Base-by-base conservation (phyloP, 1,284 basidiomycete species). In the Tylopilus sp. region DNA sequence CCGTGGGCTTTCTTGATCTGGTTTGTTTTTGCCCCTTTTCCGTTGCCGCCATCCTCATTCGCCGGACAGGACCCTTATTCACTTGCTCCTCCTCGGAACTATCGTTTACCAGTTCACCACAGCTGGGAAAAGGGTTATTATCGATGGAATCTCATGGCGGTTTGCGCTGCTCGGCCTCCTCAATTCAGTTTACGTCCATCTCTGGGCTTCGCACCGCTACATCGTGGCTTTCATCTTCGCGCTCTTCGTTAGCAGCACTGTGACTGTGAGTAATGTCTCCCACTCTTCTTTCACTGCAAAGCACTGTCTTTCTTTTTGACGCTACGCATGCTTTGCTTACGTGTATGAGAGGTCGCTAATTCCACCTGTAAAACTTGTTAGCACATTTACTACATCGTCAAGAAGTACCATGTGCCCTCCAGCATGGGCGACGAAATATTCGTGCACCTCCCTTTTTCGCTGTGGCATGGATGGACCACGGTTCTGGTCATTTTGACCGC, bases 401-500 rank as follows among this genome's bases (percentile, higher is more conserved):
- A 96, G 82, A 91, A 75, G 88, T 90, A n/a, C n/a, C n/a, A n/a
- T 70, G 79, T 87, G 58, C 81, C 92, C 56, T 85, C 91, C 77
- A 87, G 81, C 69, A 78, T 88, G 53, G 83, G 85, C 52, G 94
- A 96, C 72, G 95, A 97, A 77, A 80, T 95, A 64, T 93, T 93
- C 69, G 77, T 95, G 47, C 93, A 95, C 74, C 88, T 95, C 8
- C 95, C 95, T 4, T 96, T 97, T 85, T 96, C 94, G 32, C 86
- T 97, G 65, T 98, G 94, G 82, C 96, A 98, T 79, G 96, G 96
- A 61, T 97, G 96, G 92, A 94, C 94, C 9, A 95, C 95, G 64
- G 90, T 95, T 54, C 90, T 98, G 66, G 90, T 97, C 71, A 87
- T 98, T 71, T 84, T 97, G 67, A 92, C 95, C 53, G 92, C 88